Evolutionary conservation across 192 early-diverging fungal species (phyloP).

Genomic region (Chytriomyces sp.): DNA sequence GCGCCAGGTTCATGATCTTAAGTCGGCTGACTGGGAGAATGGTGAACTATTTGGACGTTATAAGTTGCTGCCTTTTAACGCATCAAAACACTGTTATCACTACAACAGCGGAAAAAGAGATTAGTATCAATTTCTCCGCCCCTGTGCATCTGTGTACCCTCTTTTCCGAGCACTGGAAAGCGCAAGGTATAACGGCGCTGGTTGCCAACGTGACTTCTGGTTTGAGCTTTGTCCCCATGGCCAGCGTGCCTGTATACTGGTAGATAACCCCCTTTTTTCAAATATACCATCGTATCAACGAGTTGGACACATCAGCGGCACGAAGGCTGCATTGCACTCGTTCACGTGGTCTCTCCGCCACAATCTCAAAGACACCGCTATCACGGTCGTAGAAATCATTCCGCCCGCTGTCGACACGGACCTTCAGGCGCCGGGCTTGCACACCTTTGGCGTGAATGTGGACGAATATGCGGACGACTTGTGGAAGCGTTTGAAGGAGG

Average conservation of each 20-base stretch:
- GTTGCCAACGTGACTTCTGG: slow-evolving; percentile 35
- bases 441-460: slow-evolving; percentile 5
- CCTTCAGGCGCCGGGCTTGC: slow-evolving; percentile 25
- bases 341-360: slow-evolving; percentile 27
- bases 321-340: slow-evolving; percentile 37
- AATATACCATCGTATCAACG: no score
- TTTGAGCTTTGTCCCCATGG: slow-evolving; percentile 32
- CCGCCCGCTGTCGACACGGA: slow-evolving; percentile 38
- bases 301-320: no score
- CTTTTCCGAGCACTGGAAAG: slow-evolving; percentile 29
- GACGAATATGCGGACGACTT: background rate
- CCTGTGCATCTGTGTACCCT: slow-evolving; percentile 30
- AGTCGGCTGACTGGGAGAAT: background rate
- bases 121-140: slow-evolving; percentile 33
- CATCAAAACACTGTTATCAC: background rate
- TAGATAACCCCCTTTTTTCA: no score
- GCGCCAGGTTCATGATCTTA: slow-evolving; percentile 18
- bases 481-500: background rate
- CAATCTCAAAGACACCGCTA: slow-evolving; percentile 13
- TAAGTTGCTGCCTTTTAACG: background rate
- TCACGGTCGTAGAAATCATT: slow-evolving; percentile 35
- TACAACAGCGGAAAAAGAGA: slow-evolving; percentile 26
- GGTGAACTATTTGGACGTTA: slow-evolving; percentile 20
- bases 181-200: slow-evolving; percentile 3
- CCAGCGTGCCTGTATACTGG: slow-evolving; percentile 27